A percentile compares a stretch with the other conserved stretches of the same genome.
Evolutionary conservation across 441 rosid species (phyloP).

Genomic region (Adansonia rubrostipa): DNA sequence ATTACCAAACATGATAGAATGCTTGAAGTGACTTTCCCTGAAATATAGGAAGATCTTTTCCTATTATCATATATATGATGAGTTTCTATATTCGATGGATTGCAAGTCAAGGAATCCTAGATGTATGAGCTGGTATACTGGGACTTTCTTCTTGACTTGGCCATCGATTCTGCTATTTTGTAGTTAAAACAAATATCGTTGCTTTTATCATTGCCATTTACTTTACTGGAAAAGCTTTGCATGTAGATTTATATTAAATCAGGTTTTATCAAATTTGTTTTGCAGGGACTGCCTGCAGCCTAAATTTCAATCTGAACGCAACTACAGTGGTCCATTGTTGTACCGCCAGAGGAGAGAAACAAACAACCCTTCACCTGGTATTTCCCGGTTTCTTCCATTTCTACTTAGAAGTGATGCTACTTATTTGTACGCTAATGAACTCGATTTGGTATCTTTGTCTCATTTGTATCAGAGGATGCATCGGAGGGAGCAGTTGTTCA

Average conservation of each 20-base stretch:
- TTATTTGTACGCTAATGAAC: conserved; percentile 19
- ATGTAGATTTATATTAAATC: conserved; percentile 19
- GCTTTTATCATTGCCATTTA: conserved; percentile 21
- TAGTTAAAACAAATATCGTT: not conserved
- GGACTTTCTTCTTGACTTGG: conserved; percentile 7
- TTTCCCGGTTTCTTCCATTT: conserved; percentile 15
- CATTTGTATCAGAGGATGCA: conserved; percentile 60
- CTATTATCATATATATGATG: not conserved
- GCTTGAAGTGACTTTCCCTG: not conserved
- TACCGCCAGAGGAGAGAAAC: conserved; percentile 67
- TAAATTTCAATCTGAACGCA: conserved; percentile 67
- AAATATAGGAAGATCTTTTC: not conserved
- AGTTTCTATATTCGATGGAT: conserved; percentile 1
- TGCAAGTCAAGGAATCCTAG: conserved; percentile 1
- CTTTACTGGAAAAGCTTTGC: conserved; percentile 24
- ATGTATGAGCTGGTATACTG: not conserved
- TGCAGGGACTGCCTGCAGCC: conserved; percentile 71
- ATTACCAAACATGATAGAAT: conserved; percentile 15
- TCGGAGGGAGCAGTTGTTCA: conserved; percentile 82
- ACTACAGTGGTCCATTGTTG: conserved; percentile 75
- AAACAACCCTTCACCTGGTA: conserved; percentile 59
- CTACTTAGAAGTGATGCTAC: conserved; percentile 7
- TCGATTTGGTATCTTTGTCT: conserved; percentile 14
- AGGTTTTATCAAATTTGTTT: conserved; percentile 26
- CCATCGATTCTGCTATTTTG: not conserved